phyloP scores from a whole-genome alignment of 148 eudicot species.

The Selenicereus undatus region DNA sequence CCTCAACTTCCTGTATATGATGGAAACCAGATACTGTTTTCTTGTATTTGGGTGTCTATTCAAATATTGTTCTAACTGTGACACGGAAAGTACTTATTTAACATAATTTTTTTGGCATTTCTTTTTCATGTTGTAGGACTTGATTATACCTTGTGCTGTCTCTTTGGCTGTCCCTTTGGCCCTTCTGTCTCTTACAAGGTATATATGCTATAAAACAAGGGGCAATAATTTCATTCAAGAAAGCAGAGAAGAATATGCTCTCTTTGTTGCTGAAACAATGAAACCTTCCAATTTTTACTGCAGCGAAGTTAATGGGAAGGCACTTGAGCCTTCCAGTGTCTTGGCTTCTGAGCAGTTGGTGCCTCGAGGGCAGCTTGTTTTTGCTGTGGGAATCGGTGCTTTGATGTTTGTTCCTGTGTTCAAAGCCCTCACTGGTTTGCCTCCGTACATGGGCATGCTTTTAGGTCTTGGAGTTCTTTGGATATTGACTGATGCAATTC shows the following conservation, averaged over 20 bases:
- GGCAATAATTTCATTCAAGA: neutral
- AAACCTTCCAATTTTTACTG: conserved; percentile 16
- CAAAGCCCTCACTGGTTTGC: conserved; percentile 88
- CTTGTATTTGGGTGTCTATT: neutral
- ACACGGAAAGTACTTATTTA: no score
- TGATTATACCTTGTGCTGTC: conserved; percentile 66
- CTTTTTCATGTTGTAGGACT: conserved; percentile 42
- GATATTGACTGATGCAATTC: conserved; percentile 98
- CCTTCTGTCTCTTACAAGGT: conserved; percentile 90
- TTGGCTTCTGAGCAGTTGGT: conserved; percentile 94
- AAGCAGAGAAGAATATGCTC: conserved; percentile 4
- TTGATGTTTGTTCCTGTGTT: conserved; percentile 87
- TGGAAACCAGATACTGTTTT: no score
- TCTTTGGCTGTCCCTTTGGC: conserved; percentile 96
- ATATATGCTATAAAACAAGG: conserved; percentile 13
- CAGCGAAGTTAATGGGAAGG: conserved; percentile 90
- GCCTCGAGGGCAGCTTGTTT: conserved; percentile 92
- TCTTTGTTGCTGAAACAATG: conserved; percentile 5
- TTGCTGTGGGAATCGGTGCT: conserved; percentile 82
- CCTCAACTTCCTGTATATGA: neutral
- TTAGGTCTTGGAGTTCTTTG: conserved; percentile 96
- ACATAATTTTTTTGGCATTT: no score
- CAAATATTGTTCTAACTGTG: neutral
- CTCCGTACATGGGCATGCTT: conserved; percentile 96
- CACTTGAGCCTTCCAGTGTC: conserved; percentile 48